Percentiles rank a stretch among this genome's conserved stretches.
Evolutionary conservation across 116 monocot genomes (phyloP).

Genomic region (Trichopus zeylanicus): DNA sequence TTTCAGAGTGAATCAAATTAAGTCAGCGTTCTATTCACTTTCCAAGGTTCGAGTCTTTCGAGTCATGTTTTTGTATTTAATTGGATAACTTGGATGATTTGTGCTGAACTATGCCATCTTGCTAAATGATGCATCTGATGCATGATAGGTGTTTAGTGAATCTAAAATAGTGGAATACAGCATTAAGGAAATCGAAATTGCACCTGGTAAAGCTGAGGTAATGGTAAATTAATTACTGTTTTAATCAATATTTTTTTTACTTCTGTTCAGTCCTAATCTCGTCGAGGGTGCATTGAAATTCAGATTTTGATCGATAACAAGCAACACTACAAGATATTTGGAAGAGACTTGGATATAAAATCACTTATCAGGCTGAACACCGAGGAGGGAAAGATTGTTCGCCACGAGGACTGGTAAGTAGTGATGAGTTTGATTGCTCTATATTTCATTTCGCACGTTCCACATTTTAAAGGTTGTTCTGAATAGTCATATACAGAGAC

Average conservation of each 20-base stretch:
- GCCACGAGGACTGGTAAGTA: constrained; percentile 49
- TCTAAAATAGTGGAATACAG: constrained; percentile 79
- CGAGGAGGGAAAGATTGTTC: constrained; percentile 38
- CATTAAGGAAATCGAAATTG: constrained; percentile 46
- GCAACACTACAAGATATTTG: constrained; percentile 63
- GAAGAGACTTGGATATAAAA: constrained; percentile 29
- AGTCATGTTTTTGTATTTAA: background rate
- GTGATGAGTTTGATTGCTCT: background rate
- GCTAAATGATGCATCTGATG: background rate
- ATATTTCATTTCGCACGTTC: too few relatives aligned
- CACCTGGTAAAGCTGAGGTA: constrained; percentile 67
- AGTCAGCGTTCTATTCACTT: constrained; percentile 79
- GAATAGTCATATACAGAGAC: too few relatives aligned
- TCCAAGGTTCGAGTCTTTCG: constrained; percentile 52
- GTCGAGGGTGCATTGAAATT: background rate
- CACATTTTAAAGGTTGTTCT: too few relatives aligned
- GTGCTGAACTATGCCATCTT: background rate
- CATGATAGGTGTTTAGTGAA: constrained; percentile 69
- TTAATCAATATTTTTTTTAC: background rate
- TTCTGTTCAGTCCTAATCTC: background rate
- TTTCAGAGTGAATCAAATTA: constrained; percentile 81
- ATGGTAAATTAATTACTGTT: background rate
- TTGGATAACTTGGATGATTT: background rate
- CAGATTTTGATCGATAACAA: constrained; percentile 93
- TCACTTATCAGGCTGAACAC: constrained; percentile 38